These are phyloP conservation scores for Pholiota microspora DNA, from an alignment of 768 basidiomycete species.

Conservation along the genomic window DNA sequence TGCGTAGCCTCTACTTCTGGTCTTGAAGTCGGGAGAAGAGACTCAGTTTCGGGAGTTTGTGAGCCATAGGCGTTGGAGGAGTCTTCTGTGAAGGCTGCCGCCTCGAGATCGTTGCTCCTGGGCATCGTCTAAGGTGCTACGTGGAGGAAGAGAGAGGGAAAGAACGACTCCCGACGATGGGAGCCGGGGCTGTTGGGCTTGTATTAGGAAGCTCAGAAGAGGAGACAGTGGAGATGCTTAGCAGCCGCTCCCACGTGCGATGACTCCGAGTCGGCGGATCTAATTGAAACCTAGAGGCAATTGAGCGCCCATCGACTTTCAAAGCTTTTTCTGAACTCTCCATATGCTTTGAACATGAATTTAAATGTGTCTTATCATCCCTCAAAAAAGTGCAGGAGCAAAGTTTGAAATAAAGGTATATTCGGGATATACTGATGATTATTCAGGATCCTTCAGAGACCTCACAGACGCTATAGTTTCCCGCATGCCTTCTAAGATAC, in stretches of 20 bases:
- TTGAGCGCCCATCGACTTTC: too few species aligned
- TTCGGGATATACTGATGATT: too few species aligned
- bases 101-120: conserved; percentile 14
- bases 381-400: too few species aligned
- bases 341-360: too few species aligned
- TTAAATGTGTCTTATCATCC: too few species aligned
- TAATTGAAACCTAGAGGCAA: too few species aligned
- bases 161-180: neutral
- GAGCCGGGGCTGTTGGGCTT: neutral
- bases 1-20: conserved; percentile 11
- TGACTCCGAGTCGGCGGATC: too few species aligned
- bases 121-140: conserved; percentile 7
- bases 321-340: too few species aligned
- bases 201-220: neutral
- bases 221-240: too few species aligned
- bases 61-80: conserved; percentile 11
- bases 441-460: neutral
- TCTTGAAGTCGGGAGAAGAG: conserved; percentile 24
- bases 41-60: conserved; percentile 25
- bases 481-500: neutral
- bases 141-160: neutral
- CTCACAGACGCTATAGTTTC: neutral
- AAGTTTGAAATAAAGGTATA: too few species aligned
- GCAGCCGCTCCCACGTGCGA: too few species aligned
- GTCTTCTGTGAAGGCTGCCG: conserved; percentile 5